Evolutionary conservation across 257 asterid genomes (phyloP).

Genomic region (Solanum paucissectum): DNA sequence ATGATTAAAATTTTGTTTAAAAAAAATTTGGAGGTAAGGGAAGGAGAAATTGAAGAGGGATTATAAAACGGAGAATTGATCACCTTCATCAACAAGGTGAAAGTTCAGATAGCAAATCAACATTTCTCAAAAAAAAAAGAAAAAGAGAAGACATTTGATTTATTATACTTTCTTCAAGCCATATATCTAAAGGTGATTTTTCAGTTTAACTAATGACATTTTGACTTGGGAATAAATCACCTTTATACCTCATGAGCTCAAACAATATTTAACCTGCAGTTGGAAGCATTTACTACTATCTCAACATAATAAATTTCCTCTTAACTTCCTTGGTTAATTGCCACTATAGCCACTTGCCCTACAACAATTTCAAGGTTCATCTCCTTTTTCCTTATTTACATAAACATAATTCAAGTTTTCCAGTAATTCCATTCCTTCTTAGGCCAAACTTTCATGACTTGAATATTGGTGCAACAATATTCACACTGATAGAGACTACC

Average conservation of each 20-base stretch:
- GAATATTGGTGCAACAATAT: background rate
- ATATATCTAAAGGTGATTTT: background rate
- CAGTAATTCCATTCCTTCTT: background rate
- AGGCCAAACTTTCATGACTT: background rate
- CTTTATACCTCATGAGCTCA: background rate
- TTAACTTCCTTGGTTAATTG: background rate
- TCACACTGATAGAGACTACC: background rate
- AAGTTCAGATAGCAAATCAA: background rate
- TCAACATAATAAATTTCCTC: background rate
- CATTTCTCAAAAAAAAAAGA: background rate
- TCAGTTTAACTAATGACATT: background rate
- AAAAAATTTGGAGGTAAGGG: background rate
- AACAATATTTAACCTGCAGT: background rate
- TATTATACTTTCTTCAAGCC: background rate
- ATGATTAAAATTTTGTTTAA: too few species aligned
- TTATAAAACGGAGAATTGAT: too few species aligned
- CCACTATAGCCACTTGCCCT: background rate
- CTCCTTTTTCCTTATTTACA: background rate
- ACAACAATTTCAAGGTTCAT: background rate
- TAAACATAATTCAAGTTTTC: background rate
- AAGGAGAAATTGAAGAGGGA: background rate
- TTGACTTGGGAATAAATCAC: background rate
- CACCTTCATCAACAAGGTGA: background rate
- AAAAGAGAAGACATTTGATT: background rate
- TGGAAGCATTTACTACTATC: too few species aligned